phyloP scores from a whole-genome alignment of 768 basidiomycete genomes.

The Chalciporus piperatus region DNA sequence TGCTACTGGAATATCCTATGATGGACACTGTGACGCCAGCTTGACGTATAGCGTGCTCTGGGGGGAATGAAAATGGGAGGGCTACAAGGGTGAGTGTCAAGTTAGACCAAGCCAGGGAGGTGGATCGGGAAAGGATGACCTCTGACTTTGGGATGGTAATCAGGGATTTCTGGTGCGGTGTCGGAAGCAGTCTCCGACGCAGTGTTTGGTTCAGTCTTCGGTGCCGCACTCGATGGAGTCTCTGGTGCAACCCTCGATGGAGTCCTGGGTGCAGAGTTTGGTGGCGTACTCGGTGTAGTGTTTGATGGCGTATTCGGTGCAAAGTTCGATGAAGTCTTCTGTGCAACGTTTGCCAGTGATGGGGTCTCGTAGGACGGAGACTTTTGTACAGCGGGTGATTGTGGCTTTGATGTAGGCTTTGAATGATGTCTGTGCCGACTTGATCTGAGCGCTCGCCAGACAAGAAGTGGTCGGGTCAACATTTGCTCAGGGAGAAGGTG shows the following conservation, averaged over 20 bases:
- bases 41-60: slow-evolving; percentile 41
- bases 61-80: slow-evolving; percentile 49
- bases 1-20: slow-evolving; percentile 22
- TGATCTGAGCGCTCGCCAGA: background rate
- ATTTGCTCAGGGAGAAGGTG: slow-evolving; percentile 6
- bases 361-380: no score
- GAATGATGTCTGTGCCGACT: slow-evolving; percentile 19
- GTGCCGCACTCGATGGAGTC: background rate
- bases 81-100: slow-evolving; percentile 34
- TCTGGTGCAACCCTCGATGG: background rate
- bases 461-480: slow-evolving; percentile 13
- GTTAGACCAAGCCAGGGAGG: background rate
- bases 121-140: slow-evolving; percentile 21
- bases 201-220: no score
- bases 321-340: no score
- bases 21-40: slow-evolving; percentile 36
- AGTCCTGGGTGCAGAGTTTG: no score
- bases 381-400: no score
- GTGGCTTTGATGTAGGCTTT: background rate
- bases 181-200: background rate
- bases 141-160: slow-evolving; percentile 40
- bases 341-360: no score
- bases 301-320: no score
- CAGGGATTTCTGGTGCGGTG: slow-evolving; percentile 1
- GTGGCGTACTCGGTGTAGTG: no score